A percentile compares a stretch with the other conserved stretches of the same genome.
phyloP scores from a whole-genome alignment of 306 rosid species.

The Rubus idaeus region DNA sequence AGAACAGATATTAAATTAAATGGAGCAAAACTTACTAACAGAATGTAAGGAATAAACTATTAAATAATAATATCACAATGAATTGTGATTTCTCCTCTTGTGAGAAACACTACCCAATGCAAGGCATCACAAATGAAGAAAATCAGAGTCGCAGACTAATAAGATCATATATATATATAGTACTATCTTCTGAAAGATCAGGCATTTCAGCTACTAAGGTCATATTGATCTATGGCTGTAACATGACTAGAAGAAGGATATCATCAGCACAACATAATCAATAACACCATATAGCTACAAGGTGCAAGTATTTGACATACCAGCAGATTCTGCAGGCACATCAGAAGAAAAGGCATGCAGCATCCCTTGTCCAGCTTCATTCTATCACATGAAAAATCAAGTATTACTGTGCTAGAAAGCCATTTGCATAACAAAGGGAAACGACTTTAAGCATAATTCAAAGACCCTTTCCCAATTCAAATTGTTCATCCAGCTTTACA shows the following conservation, averaged over 20 bases:
- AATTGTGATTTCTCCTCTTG: background rate
- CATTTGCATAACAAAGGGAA: constrained; percentile 12
- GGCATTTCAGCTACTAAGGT: background rate
- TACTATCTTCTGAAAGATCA: background rate
- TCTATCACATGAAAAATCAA: constrained; percentile 41
- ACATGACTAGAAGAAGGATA: background rate
- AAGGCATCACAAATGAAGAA: constrained; percentile 6
- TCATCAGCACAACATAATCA: background rate
- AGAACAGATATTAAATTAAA: background rate
- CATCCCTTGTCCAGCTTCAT: constrained; percentile 42
- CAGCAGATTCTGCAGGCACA: constrained; percentile 44
- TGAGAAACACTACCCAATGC: background rate
- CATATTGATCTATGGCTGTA: background rate
- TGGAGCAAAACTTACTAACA: background rate
- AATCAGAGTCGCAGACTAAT: background rate
- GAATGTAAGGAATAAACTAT: background rate
- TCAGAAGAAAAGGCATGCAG: constrained; percentile 67
- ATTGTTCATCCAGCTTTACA: background rate
- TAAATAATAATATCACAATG: background rate
- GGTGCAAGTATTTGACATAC: constrained; percentile 45
- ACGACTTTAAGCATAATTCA: constrained; percentile 1
- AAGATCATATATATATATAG: background rate
- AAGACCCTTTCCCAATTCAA: background rate
- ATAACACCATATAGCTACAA: background rate
- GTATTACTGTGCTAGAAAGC: constrained; percentile 26